These are phyloP conservation scores for Basidiobolus heterosporus DNA, from an alignment of 371 early-diverging fungal genomes.

Conservation along the genomic window DNA sequence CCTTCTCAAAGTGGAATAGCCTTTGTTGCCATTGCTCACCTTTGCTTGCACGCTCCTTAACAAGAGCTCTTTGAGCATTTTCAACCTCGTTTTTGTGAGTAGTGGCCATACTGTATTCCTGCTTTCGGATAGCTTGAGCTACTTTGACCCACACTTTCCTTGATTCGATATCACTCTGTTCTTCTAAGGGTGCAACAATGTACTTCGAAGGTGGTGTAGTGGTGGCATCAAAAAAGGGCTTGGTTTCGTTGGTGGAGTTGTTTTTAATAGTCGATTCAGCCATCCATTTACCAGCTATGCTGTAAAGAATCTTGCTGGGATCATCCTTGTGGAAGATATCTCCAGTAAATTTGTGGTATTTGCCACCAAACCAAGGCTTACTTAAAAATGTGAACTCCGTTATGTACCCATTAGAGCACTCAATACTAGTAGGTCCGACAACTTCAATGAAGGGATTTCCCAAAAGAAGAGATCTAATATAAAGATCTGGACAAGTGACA, in stretches of 20 bases:
- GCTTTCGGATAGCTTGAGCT: slow-evolving; percentile 39
- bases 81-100: slow-evolving; percentile 52
- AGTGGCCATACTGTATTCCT: slow-evolving; percentile 51
- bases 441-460: slow-evolving; percentile 40
- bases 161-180: slow-evolving; percentile 49
- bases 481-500: slow-evolving; percentile 31
- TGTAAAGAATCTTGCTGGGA: neutral
- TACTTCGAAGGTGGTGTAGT: slow-evolving; percentile 20
- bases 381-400: slow-evolving; percentile 22
- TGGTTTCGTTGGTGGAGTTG: neutral
- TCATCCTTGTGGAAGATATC: slow-evolving; percentile 9
- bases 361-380: slow-evolving; percentile 35
- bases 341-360: slow-evolving; percentile 29
- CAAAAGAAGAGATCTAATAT: slow-evolving; percentile 34
- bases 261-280: slow-evolving; percentile 2
- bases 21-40: slow-evolving; percentile 38
- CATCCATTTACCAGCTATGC: slow-evolving; percentile 5
- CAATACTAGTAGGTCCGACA: slow-evolving; percentile 26
- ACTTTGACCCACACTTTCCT: slow-evolving; percentile 56
- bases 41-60: slow-evolving; percentile 39
- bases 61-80: slow-evolving; percentile 47
- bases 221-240: neutral
- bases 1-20: slow-evolving; percentile 29
- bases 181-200: slow-evolving; percentile 25
- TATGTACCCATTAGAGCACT: slow-evolving; percentile 22